phyloP scores from a whole-genome alignment of 495 filamentous ascomycete genomes.

The Achaetomiella virescens region DNA sequence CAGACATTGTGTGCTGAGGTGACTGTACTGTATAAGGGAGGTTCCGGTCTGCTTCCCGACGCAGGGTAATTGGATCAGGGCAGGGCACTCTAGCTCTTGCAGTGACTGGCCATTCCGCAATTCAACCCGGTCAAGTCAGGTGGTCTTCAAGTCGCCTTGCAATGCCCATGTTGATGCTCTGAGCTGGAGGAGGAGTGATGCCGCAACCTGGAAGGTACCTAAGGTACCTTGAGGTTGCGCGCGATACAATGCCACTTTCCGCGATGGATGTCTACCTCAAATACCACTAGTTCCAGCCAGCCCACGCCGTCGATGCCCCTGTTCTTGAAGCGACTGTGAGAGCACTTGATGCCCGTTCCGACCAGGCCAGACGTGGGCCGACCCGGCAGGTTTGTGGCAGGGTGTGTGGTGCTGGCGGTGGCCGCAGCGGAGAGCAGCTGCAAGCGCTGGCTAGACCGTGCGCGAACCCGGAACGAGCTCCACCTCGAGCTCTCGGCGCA shows the following conservation, averaged over 20 bases:
- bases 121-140: too few relatives aligned
- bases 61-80: too few relatives aligned
- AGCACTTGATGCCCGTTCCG: background rate
- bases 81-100: too few relatives aligned
- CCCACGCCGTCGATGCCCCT: background rate
- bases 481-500: background rate
- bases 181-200: too few relatives aligned
- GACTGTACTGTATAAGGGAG: too few relatives aligned
- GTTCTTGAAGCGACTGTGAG: background rate
- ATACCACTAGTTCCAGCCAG: background rate
- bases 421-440: conserved; percentile 4
- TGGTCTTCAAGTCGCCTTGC: too few relatives aligned
- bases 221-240: too few relatives aligned
- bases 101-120: too few relatives aligned
- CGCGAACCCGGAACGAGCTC: background rate
- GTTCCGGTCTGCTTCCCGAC: too few relatives aligned
- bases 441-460: conserved; percentile 15
- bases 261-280: background rate
- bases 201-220: too few relatives aligned
- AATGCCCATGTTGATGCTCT: too few relatives aligned
- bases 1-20: too few relatives aligned
- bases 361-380: conserved; percentile 1
- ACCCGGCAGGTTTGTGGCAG: background rate
- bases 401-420: conserved; percentile 9
- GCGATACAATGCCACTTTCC: background rate